Evolutionary conservation across 495 filamentous ascomycete species (phyloP), one percentile per base, ranked within the genome.

Genomic region (Neurospora intermedia): DNA sequence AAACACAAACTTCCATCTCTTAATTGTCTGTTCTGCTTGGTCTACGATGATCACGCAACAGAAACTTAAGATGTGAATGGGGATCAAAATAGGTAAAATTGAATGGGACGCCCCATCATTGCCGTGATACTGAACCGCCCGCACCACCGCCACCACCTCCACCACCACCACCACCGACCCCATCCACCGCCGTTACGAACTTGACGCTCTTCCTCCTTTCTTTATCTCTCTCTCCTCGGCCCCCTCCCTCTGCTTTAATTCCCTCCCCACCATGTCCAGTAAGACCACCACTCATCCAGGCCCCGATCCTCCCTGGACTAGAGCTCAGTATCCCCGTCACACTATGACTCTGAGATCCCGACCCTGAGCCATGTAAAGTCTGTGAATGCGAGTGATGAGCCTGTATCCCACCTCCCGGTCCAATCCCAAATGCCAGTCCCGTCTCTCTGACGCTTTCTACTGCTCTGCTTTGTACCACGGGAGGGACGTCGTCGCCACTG

Each of bases 181-280:
- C 54, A 38, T 39, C 73, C 62, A 77, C 80, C 5, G 76, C 72
- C 43, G 80, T 79, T 0, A 80, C 84, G 74, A 87, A 85, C 80
- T 88, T 88, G 71, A 88, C 86, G 48, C 85, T 87, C 81, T 87
- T 87, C 77, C 85, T 80, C 73, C 85, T 79, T 78, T 88, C 86
- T 72, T 82, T 79, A 74, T 83, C 78, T 8, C 72, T 71, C 8
- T 75, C 45, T 3, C 79, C 73, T 2, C 48, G 45, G 1, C 74
- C 73, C 27, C 74, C 76, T 10, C 83, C 84, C 70, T 84, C 84
- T 15, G 83, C 66, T 20, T 85, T 85, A 9, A 78, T 78, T 1
- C 75, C 76, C 6, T 69, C 59, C 20, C 69, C 54, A 38, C 54
- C 70, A 16, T 35, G 41, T 45, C 71, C 41, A 13, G 72, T 74